Evolutionary conservation across 441 rosid species (phyloP).

Genomic region (Adansonia gregorii): DNA sequence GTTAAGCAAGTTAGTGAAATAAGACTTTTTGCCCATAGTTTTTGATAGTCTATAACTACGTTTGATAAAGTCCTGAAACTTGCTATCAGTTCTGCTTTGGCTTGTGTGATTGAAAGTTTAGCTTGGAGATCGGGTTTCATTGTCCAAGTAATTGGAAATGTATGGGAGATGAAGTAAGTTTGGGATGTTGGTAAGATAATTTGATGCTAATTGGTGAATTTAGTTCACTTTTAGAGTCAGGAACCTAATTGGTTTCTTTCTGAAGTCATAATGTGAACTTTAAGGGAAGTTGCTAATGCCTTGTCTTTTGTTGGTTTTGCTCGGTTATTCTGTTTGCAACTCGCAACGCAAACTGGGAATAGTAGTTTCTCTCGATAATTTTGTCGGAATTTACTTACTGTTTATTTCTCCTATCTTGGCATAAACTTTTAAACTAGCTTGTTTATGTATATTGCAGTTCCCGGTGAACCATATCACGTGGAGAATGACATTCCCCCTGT

Average conservation of each 20-base stretch:
- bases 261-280: background rate
- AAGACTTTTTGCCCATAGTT: background rate
- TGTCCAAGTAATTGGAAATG: conserved; percentile 5
- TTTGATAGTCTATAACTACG: background rate
- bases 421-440: background rate
- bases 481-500: conserved; percentile 52
- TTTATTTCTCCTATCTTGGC: background rate
- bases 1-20: conserved; percentile 10
- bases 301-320: background rate
- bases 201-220: conserved; percentile 5
- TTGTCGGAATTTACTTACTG: background rate
- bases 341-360: background rate
- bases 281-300: background rate
- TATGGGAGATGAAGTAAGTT: conserved; percentile 7
- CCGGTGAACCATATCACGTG: conserved; percentile 78
- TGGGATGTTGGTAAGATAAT: background rate
- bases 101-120: conserved; percentile 23
- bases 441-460: conserved; percentile 50
- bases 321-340: background rate
- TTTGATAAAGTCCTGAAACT: conserved; percentile 2
- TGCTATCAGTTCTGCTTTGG: background rate
- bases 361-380: background rate
- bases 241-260: background rate
- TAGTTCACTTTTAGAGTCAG: conserved; percentile 5
- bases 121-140: background rate